A percentile compares a stretch with the other conserved stretches of the same genome.
Conservation (phyloP, 1,284 basidiomycete species). For the Cryptococcus depauperatus region DNA sequence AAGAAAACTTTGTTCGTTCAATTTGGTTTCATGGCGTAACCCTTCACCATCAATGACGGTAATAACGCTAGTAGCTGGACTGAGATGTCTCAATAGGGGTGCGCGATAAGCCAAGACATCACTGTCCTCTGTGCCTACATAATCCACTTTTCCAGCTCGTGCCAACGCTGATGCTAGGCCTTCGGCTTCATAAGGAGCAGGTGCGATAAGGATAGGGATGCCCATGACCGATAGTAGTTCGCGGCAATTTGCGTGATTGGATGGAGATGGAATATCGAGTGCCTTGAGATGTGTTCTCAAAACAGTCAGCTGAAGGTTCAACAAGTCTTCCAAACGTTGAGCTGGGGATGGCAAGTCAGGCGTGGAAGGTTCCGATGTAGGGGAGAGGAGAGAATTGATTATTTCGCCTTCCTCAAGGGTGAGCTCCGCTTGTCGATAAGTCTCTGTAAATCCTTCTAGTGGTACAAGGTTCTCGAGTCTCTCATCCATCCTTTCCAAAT, state of each 20-base stretch:
- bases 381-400: slow-evolving; percentile 8
- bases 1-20: slow-evolving; percentile 56
- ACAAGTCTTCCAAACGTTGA: background rate
- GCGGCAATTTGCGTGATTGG: slow-evolving; percentile 33
- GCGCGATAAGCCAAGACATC: slow-evolving; percentile 51
- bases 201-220: slow-evolving; percentile 60
- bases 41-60: slow-evolving; percentile 56
- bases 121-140: slow-evolving; percentile 79
- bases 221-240: slow-evolving; percentile 62
- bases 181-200: slow-evolving; percentile 68
- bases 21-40: slow-evolving; percentile 49
- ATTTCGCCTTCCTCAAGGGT: slow-evolving; percentile 31
- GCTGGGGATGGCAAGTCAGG: background rate
- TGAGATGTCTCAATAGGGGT: slow-evolving; percentile 66
- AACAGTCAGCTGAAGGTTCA: background rate
- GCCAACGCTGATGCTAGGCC: slow-evolving; percentile 70
- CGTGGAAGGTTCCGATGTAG: background rate
- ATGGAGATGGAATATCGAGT: slow-evolving; percentile 26
- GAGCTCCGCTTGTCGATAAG: slow-evolving; percentile 27
- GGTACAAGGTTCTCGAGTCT: slow-evolving; percentile 20
- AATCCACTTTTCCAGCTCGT: slow-evolving; percentile 63
- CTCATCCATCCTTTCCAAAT: slow-evolving; percentile 22
- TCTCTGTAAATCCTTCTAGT: slow-evolving; percentile 25
- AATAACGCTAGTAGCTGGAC: slow-evolving; percentile 54
- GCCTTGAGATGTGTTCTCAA: slow-evolving; percentile 9